Conservation (phyloP, 495 filamentous ascomycete genomes). For the Penicillium arizonense region DNA sequence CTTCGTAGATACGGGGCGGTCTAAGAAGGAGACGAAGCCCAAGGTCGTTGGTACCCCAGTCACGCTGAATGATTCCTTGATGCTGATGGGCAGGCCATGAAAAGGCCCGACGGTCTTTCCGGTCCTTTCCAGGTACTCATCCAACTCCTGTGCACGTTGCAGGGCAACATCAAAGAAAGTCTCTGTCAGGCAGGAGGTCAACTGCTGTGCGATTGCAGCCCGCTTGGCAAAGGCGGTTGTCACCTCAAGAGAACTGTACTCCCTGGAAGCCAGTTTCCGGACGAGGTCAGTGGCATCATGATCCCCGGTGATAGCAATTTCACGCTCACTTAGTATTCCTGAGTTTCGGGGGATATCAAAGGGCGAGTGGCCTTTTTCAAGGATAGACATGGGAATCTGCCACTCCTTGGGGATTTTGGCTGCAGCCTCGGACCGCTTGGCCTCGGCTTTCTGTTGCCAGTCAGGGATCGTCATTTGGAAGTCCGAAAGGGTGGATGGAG, state of each 20-base stretch:
- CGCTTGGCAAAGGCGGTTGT: constrained; percentile 57
- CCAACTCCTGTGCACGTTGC: constrained; percentile 38
- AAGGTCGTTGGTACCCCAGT: constrained; percentile 37
- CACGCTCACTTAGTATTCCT: not conserved
- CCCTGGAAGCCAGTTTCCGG: constrained; percentile 18
- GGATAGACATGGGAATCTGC: not conserved
- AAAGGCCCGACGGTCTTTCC: constrained; percentile 53
- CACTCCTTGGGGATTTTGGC: constrained; percentile 11
- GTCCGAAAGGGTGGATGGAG: too few relatives aligned
- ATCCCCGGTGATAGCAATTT: not conserved
- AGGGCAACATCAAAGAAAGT: constrained; percentile 38
- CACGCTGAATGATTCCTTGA: constrained; percentile 63
- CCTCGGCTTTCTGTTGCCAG: constrained; percentile 11
- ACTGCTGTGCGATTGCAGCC: constrained; percentile 31
- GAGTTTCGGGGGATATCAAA: too few relatives aligned
- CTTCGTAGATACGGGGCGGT: constrained; percentile 35
- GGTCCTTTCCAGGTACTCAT: constrained; percentile 26
- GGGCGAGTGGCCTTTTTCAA: too few relatives aligned
- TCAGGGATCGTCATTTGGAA: constrained; percentile 2
- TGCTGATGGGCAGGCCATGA: constrained; percentile 59
- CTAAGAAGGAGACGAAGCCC: constrained; percentile 46
- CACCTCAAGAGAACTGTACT: constrained; percentile 42
- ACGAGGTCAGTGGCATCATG: constrained; percentile 1
- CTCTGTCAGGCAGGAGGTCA: constrained; percentile 55
- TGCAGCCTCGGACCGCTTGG: constrained; percentile 7